Percentiles rank a stretch among this genome's conserved stretches.
phyloP scores from a whole-genome alignment of 129 eudicot genomes.

The Flaveria sonorensis region DNA sequence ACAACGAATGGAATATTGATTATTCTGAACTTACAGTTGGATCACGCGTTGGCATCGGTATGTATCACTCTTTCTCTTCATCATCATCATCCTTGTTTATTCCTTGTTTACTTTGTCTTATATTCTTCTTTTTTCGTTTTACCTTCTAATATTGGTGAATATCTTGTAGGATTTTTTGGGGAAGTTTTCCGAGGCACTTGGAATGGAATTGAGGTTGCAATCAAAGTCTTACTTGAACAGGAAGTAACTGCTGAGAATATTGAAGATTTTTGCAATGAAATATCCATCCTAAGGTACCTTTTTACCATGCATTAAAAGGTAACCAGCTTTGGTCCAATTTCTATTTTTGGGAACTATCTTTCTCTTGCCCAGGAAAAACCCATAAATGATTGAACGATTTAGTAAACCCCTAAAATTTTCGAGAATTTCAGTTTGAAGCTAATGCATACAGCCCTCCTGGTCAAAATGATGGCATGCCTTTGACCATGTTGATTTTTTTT shows the following conservation, averaged over 20 bases:
- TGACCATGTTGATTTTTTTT: background rate
- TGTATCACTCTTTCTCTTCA: conserved; percentile 14
- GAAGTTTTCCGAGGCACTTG: conserved; percentile 94
- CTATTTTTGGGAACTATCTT: background rate
- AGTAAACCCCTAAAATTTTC: background rate
- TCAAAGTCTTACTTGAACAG: conserved; percentile 89
- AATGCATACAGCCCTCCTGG: background rate
- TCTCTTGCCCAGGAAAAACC: background rate
- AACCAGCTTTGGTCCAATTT: background rate
- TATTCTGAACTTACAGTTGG: conserved; percentile 76
- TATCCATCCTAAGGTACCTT: conserved; percentile 76
- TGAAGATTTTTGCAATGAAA: conserved; percentile 91
- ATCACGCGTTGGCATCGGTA: conserved; percentile 84
- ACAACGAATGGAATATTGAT: conserved; percentile 79
- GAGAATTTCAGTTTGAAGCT: background rate
- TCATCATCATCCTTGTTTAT: background rate
- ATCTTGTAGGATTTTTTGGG: conserved; percentile 77
- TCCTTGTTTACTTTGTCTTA: background rate
- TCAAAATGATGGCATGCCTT: conserved; percentile 3
- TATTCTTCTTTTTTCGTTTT: background rate
- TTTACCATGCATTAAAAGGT: conserved; percentile 4
- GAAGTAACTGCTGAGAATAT: conserved; percentile 76
- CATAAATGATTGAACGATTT: background rate
- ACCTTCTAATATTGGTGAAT: conserved; percentile 3
- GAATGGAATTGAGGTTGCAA: conserved; percentile 91